A percentile compares a stretch with the other conserved stretches of the same genome.
These are phyloP conservation scores for Protea cynaroides DNA, from an alignment of 164 flowering plant species.

Conservation along the genomic window DNA sequence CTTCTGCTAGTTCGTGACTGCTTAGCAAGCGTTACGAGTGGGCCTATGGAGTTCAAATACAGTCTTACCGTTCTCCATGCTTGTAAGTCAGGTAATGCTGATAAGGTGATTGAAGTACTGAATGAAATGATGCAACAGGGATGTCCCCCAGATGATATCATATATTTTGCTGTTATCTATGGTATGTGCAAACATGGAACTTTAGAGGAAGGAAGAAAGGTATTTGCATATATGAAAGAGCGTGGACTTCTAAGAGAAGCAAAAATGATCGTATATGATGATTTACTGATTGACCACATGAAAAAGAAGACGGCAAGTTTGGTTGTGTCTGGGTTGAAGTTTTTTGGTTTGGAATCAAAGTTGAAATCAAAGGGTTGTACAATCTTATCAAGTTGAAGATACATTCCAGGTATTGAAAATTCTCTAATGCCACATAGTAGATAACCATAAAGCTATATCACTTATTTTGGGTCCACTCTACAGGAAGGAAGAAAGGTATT, in stretches of 20 bases:
- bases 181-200: constrained; percentile 85
- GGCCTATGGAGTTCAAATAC: constrained; percentile 85
- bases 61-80: constrained; percentile 59
- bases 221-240: constrained; percentile 48
- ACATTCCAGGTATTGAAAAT: neutral
- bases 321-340: constrained; percentile 66
- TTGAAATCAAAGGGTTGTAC: constrained; percentile 53
- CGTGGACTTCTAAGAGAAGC: constrained; percentile 65
- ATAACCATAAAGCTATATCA: too few relatives aligned
- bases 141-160: constrained; percentile 39
- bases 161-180: constrained; percentile 59
- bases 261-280: constrained; percentile 61
- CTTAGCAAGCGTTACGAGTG: constrained; percentile 55
- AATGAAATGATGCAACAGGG: constrained; percentile 81
- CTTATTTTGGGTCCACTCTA: constrained; percentile 21
- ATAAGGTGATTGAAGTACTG: constrained; percentile 65
- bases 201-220: constrained; percentile 75
- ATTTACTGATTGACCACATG: constrained; percentile 70
- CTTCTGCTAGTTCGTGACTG: constrained; percentile 80
- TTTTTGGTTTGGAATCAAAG: constrained; percentile 71
- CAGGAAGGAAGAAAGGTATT: constrained; percentile 86
- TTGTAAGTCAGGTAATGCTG: constrained; percentile 53
- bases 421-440: too few relatives aligned
- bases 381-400: constrained; percentile 20
- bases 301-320: constrained; percentile 73